phyloP scores from a whole-genome alignment of 2,329 filamentous ascomycete genomes.

The Fusarium fracticaudum region DNA sequence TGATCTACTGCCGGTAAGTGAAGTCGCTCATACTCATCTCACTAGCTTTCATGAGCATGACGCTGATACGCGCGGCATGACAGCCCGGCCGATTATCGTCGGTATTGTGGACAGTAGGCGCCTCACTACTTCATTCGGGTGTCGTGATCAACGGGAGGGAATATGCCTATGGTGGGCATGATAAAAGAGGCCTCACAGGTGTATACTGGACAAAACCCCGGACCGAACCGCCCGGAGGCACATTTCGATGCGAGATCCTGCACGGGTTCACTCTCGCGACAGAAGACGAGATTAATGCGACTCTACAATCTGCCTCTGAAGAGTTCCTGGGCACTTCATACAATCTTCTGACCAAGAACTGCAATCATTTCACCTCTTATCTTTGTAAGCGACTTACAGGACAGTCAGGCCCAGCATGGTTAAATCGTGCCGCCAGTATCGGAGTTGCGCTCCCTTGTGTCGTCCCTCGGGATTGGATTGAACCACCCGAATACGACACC shows the following conservation, averaged over 20 bases:
- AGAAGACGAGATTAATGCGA: conserved; percentile 74
- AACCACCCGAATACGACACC: conserved; percentile 78
- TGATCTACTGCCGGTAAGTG: conserved; percentile 74
- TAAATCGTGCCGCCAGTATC: conserved; percentile 86
- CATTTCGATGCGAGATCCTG: conserved; percentile 77
- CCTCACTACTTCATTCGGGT: conserved; percentile 82
- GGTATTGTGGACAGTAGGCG: conserved; percentile 79
- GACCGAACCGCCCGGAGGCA: conserved; percentile 78
- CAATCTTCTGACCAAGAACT: conserved; percentile 85
- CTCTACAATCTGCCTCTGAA: conserved; percentile 74
- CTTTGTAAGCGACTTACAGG: conserved; percentile 79
- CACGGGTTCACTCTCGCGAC: conserved; percentile 81
- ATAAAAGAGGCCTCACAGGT: conserved; percentile 74
- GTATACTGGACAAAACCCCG: conserved; percentile 85
- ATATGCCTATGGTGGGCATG: conserved; percentile 87
- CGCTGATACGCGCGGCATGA: conserved; percentile 24
- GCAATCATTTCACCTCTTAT: conserved; percentile 87
- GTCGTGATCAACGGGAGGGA: conserved; percentile 83
- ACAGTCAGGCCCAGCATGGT: conserved; percentile 74
- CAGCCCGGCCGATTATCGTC: conserved; percentile 80
- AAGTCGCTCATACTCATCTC: background rate
- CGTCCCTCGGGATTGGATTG: conserved; percentile 84
- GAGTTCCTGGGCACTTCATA: conserved; percentile 80
- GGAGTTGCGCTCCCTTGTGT: conserved; percentile 84
- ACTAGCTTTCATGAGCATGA: conserved; percentile 6